Conservation (phyloP, 345 rosid genomes). For the Acer campestre region DNA sequence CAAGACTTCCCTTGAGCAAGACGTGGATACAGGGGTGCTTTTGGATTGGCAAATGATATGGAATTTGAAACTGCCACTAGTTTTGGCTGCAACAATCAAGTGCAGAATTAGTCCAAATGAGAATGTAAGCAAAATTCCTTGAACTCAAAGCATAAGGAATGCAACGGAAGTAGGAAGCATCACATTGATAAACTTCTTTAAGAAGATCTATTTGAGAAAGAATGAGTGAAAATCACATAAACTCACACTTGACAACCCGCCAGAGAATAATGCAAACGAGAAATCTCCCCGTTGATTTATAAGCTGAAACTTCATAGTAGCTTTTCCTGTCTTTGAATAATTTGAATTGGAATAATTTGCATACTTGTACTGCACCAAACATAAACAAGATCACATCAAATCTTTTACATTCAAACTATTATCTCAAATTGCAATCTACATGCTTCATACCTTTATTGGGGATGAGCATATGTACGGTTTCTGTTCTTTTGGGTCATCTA, state of each 20-base stretch:
- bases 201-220: not conserved
- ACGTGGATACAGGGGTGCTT: constrained; percentile 90
- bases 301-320: constrained; percentile 61
- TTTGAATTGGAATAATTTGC: constrained; percentile 44
- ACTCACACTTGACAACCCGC: constrained; percentile 62
- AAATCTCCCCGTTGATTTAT: constrained; percentile 94
- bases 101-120: constrained; percentile 22
- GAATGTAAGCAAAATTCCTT: not conserved
- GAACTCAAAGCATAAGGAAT: not conserved
- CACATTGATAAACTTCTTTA: not conserved
- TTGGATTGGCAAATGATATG: constrained; percentile 67
- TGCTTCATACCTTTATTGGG: constrained; percentile 71
- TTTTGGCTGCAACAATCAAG: constrained; percentile 65
- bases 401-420: not conserved
- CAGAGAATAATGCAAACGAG: constrained; percentile 79
- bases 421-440: constrained; percentile 5
- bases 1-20: constrained; percentile 91
- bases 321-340: constrained; percentile 62
- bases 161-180: not conserved
- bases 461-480: constrained; percentile 75
- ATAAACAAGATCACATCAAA: constrained; percentile 9
- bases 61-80: constrained; percentile 69
- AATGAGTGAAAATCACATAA: not conserved
- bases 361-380: constrained; percentile 64
- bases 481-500: constrained; percentile 46